Conservation (phyloP, 2,329 filamentous ascomycete species). For the Penicillium sp. region DNA sequence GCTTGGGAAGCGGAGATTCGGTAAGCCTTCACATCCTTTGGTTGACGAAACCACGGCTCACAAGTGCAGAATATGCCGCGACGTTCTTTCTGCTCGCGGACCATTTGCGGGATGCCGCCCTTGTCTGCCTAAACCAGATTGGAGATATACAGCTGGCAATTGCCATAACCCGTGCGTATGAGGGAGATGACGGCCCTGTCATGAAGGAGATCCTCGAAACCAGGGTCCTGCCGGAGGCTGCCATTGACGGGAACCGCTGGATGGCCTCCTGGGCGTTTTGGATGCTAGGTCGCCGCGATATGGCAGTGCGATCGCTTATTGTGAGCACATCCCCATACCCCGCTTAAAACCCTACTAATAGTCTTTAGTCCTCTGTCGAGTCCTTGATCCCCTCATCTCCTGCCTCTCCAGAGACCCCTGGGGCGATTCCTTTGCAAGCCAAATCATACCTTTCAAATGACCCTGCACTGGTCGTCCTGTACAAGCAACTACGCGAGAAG, state of each 20-base stretch:
- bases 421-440: constrained; percentile 63
- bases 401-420: constrained; percentile 66
- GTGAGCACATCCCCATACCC: constrained; percentile 54
- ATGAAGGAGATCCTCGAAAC: constrained; percentile 77
- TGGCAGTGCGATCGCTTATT: constrained; percentile 82
- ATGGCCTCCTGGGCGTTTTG: constrained; percentile 95
- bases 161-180: constrained; percentile 83
- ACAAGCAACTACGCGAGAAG: constrained; percentile 81
- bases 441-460: constrained; percentile 88
- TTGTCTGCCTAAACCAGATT: constrained; percentile 83
- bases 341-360: background rate
- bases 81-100: constrained; percentile 94
- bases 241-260: constrained; percentile 86
- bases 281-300: constrained; percentile 81
- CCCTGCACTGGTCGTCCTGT: constrained; percentile 84
- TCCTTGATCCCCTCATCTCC: constrained; percentile 60
- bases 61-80: constrained; percentile 79
- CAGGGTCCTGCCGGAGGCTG: constrained; percentile 76
- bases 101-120: constrained; percentile 81
- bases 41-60: constrained; percentile 5
- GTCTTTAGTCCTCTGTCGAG: constrained; percentile 72
- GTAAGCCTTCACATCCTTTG: constrained; percentile 51
- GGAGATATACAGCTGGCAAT: constrained; percentile 90
- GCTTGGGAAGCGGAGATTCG: constrained; percentile 86
- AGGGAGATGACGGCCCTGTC: constrained; percentile 79